These are phyloP conservation scores for Sanghuangporus weigelae DNA, from an alignment of 1,284 basidiomycete genomes.

Conservation along the genomic window DNA sequence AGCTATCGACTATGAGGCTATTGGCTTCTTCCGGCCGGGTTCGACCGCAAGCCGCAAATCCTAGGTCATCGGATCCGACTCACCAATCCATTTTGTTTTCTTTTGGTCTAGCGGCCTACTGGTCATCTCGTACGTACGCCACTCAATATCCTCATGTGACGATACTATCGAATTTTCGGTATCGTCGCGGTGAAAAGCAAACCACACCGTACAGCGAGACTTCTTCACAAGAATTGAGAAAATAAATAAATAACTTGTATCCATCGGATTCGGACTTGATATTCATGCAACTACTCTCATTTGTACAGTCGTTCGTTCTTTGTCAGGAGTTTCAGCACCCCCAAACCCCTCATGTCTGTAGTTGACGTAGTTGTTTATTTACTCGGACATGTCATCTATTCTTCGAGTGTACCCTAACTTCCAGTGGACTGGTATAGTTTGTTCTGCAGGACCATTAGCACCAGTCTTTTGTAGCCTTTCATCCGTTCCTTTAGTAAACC, in stretches of 20 bases:
- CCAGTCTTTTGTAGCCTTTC: constrained; percentile 2
- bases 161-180: not conserved
- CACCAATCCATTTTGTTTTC: too few species aligned
- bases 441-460: not conserved
- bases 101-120: too few species aligned
- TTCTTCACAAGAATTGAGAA: not conserved
- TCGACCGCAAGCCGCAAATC: not conserved
- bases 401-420: not conserved
- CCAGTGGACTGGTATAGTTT: not conserved
- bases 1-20: not conserved
- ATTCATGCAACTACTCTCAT: not conserved
- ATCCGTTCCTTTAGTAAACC: not conserved
- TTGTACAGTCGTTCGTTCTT: not conserved
- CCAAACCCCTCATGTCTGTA: not conserved
- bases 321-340: not conserved
- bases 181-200: constrained; percentile 1
- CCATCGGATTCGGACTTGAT: not conserved
- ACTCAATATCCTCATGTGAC: too few species aligned
- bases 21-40: not conserved
- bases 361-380: too few species aligned
- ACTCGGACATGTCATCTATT: not conserved
- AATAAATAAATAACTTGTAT: not conserved
- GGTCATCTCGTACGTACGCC: too few species aligned
- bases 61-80: too few species aligned
- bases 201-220: not conserved